Evolutionary conservation across 1,284 basidiomycete species (phyloP), one percentile per base, ranked within the genome.

Genomic region (Ustilago bromivora): DNA sequence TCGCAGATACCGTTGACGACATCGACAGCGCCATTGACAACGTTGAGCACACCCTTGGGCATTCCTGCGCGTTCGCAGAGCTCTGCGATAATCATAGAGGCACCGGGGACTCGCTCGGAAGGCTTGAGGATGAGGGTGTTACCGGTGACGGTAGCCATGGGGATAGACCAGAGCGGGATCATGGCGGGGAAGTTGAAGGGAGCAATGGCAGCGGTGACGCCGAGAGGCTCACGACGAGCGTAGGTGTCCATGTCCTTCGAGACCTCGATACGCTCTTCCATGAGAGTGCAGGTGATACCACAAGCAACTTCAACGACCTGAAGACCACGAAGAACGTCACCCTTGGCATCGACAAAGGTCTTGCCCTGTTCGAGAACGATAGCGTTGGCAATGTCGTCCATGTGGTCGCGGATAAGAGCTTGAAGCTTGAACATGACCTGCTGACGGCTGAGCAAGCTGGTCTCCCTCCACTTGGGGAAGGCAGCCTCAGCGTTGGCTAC

Each of bases 161-260:
- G 81, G 63, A 84, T 80, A 89, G 82, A 72, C 96, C 96, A 98
- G 11, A 98, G 89, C 0, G 96, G 95, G 82, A 98, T 98, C 95
- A 97, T 97, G 13, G 94, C 95, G 43, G 82, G 81, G 68, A 84
- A 84, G 76, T 84, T 84, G 74, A 83, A 84, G 13, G 82, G 81
- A 31, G 65, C 70, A 49, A 84, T 82, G 51, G 81, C 68, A 17
- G 82, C 82, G 19, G 76, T 79, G 49, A 84, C 81, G 36, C 82
- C 82, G 23, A 95, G 88, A 5, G 94, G 93, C 40, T 93, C 87
- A 71, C 91, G 90, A 53, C 94, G 90, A 28, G 92, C 92, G 71
- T 93, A 92, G 10, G 96, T 98, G 86, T 98, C 96, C 96, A 98
- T 99, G 85, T 98, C 95, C 87, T 92, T 95, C 87, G 93, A 57